Evolutionary conservation across 768 basidiomycete genomes (phyloP).

Genomic region (Tricholoma furcatifolium): DNA sequence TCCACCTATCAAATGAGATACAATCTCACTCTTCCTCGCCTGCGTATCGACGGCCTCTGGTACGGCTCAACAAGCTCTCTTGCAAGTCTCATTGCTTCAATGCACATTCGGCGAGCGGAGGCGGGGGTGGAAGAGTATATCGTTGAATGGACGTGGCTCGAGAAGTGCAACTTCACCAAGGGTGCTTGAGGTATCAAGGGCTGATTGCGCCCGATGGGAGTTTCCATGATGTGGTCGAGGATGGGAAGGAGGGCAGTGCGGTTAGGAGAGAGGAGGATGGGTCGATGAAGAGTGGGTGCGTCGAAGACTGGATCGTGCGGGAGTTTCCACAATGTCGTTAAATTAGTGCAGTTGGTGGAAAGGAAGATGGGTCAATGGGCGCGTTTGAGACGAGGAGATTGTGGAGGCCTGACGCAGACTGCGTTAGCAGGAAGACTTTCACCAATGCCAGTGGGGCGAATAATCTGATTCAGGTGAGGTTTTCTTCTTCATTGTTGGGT

Average conservation of each 20-base stretch:
- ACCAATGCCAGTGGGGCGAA: conserved; percentile 89
- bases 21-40: conserved; percentile 87
- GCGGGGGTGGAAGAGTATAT: conserved; percentile 38
- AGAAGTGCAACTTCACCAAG: conserved; percentile 53
- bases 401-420: conserved; percentile 86
- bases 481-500: too few species aligned
- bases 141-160: conserved; percentile 83
- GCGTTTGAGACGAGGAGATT: conserved; percentile 85
- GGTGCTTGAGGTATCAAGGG: conserved; percentile 16
- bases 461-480: conserved; percentile 79
- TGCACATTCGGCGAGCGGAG: conserved; percentile 51
- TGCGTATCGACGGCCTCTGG: conserved; percentile 96
- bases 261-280: too few species aligned
- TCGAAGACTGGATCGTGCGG: too few species aligned
- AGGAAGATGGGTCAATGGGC: conserved; percentile 55
- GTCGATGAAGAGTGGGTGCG: too few species aligned
- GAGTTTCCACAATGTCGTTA: conserved; percentile 80
- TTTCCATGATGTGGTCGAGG: too few species aligned
- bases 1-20: conserved; percentile 56
- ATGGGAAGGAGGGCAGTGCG: too few species aligned
- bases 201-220: conserved; percentile 29
- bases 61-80: conserved; percentile 85
- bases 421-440: conserved; percentile 85
- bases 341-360: conserved; percentile 59
- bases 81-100: conserved; percentile 95